These are phyloP conservation scores for Elaeis guineensis DNA, from an alignment of 176 grass and related monocot genomes.

Conservation along the genomic window DNA sequence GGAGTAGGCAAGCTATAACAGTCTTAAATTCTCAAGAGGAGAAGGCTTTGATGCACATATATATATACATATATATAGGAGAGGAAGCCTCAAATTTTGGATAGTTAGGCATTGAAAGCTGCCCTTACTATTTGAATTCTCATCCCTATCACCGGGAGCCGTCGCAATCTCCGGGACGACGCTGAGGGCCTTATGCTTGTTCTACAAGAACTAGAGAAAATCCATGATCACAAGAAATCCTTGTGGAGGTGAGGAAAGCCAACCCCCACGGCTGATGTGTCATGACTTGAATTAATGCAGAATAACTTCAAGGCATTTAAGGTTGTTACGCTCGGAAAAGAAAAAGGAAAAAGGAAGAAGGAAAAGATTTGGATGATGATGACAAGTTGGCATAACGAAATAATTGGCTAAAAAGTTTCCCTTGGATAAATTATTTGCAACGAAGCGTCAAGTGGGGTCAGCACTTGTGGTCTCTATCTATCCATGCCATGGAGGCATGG, in stretches of 20 bases:
- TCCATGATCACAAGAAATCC: slow-evolving; percentile 4
- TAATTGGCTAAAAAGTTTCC: not conserved
- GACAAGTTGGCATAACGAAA: slow-evolving; percentile 18
- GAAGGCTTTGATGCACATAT: slow-evolving; percentile 17
- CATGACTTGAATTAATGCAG: not conserved
- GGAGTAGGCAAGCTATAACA: slow-evolving; percentile 1
- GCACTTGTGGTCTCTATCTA: slow-evolving; percentile 1
- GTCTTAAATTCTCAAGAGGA: slow-evolving; percentile 15
- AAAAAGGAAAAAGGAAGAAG: not conserved
- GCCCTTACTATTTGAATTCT: slow-evolving; percentile 8
- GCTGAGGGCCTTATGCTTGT: not conserved
- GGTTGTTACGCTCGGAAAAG: slow-evolving; percentile 8
- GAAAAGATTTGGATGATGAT: not conserved
- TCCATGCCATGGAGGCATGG: no score
- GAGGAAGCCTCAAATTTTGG: not conserved
- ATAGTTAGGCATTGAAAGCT: not conserved
- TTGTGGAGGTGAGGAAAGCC: not conserved
- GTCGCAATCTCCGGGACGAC: slow-evolving; percentile 3
- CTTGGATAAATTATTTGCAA: slow-evolving; percentile 5
- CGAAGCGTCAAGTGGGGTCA: not conserved
- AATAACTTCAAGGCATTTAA: not conserved
- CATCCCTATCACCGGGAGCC: slow-evolving; percentile 12
- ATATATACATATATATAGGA: slow-evolving; percentile 11
- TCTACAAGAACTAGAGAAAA: not conserved
- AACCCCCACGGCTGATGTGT: no score